A percentile compares a stretch with the other conserved stretches of the same genome.
phyloP scores from a whole-genome alignment of 2,329 filamentous ascomycete species.

The Polytolypa hystricis region DNA sequence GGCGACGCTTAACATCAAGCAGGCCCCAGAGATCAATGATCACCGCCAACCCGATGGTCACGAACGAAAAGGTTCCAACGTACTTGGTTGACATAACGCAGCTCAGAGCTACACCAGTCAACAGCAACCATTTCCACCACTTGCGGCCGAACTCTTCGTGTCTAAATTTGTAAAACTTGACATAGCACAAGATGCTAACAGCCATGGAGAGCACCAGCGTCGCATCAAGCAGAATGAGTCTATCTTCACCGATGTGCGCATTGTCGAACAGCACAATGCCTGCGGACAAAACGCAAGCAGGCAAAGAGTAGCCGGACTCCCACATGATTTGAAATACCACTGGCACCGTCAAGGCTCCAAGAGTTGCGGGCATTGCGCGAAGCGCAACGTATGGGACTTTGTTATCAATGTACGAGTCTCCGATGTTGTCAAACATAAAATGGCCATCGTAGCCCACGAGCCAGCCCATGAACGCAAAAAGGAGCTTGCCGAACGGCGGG shows the following conservation, averaged over 20 bases:
- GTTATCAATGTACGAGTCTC: constrained; percentile 94
- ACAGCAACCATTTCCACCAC: constrained; percentile 99
- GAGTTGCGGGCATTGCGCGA: constrained; percentile 79
- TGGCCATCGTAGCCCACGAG: constrained; percentile 92
- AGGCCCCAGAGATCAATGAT: constrained; percentile 92
- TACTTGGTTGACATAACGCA: constrained; percentile 99
- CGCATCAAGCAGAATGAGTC: constrained; percentile 87
- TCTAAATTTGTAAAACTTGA: constrained; percentile 94
- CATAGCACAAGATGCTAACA: constrained; percentile 82
- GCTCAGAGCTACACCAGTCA: constrained; percentile 88
- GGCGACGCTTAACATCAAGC: constrained; percentile 73
- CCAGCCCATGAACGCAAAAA: constrained; percentile 96
- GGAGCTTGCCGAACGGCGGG: constrained; percentile 92
- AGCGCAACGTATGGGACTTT: constrained; percentile 96
- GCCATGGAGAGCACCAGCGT: constrained; percentile 94
- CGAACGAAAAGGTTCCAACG: constrained; percentile 89
- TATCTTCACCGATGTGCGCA: constrained; percentile 91
- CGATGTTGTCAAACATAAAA: constrained; percentile 98
- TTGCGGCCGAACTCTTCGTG: constrained; percentile 84
- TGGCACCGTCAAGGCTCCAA: constrained; percentile 88
- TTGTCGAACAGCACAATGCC: constrained; percentile 90
- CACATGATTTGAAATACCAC: constrained; percentile 97
- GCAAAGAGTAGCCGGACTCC: constrained; percentile 96
- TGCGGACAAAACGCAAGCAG: constrained; percentile 77
- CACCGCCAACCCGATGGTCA: constrained; percentile 91